Base-by-base conservation (phyloP, 2,329 filamentous ascomycete genomes). In the Hymenoscyphus fraxineus region DNA sequence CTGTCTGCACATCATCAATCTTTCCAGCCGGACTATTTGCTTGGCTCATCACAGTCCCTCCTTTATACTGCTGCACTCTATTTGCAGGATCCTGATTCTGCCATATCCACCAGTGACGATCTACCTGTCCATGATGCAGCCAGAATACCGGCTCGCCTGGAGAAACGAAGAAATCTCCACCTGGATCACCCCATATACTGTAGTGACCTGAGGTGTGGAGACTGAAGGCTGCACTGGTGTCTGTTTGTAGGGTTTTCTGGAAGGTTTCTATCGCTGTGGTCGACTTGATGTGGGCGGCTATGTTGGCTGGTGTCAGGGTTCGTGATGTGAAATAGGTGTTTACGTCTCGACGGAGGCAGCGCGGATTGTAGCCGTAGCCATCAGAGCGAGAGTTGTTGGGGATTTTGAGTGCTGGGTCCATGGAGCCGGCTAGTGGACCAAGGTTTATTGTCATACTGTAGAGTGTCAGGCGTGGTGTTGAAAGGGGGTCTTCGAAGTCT, bases 351-450 rank as follows among this genome's bases (percentile, higher is more conserved):
- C 77, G 77, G 58, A 81, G 70, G 65, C 78, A 78, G 41, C 79
- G 75, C 27, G 78, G 78, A 65, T 80, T 78, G 63, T 78, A 76
- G 15, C 70, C 72, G 31, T 60, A 64, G 22, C 62, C 62, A 27
- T 60, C 58, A 10, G 62, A 38, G 13, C 58, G 58, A 1, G 62
- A 58, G 31, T 64, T 64, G 6, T 60, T 64, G 16, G 58, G 62
- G 22, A 64, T 60, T 16, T 64, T 64, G 35, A 64, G 51, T 6
- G 44, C 22, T 6, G 58, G 22, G 22, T 64, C 64, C 7, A 76
- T 69, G 6, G 73, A 73, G 9, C 75, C 73, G 1, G 73, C 69
- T n/a, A 83, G 77, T 1, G 83, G 83, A 0, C 83, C 83, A 0
- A 80, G 74, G 63, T 77, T 78, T 27, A 79, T 74, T 0, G 68